Percentiles rank a stretch among this genome's conserved stretches.
These are phyloP conservation scores for Daldinia caldariorum DNA, from an alignment of 495 filamentous ascomycete genomes.

Conservation along the genomic window DNA sequence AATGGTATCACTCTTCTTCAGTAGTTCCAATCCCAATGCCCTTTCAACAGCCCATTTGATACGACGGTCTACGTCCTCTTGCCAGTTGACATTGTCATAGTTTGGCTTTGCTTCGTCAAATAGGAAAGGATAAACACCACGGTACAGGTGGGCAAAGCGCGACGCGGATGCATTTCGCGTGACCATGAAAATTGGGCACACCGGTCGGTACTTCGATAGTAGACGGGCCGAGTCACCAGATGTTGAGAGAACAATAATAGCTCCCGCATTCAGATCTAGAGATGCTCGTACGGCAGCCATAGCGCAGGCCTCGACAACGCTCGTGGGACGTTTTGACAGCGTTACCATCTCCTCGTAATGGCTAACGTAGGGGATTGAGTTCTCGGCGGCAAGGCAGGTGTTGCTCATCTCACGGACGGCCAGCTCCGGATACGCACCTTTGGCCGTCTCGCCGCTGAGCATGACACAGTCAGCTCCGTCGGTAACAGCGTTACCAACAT, in stretches of 20 bases:
- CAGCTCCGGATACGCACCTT: slow-evolving; percentile 92
- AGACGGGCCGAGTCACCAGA: slow-evolving; percentile 90
- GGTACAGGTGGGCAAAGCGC: slow-evolving; percentile 93
- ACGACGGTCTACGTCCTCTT: slow-evolving; percentile 96
- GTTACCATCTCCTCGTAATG: slow-evolving; percentile 94
- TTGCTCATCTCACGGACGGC: slow-evolving; percentile 98
- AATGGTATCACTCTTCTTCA: slow-evolving; percentile 83
- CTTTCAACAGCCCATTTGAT: slow-evolving; percentile 93
- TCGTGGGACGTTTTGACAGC: slow-evolving; percentile 80
- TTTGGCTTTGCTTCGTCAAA: slow-evolving; percentile 94
- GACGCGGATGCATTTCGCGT: slow-evolving; percentile 85
- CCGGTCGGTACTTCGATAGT: slow-evolving; percentile 96
- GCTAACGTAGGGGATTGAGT: slow-evolving; percentile 94
- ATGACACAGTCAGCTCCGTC: slow-evolving; percentile 99
- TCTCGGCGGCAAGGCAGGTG: slow-evolving; percentile 94
- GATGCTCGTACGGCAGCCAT: slow-evolving; percentile 95
- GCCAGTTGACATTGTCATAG: slow-evolving; percentile 88
- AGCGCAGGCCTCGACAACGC: slow-evolving; percentile 88
- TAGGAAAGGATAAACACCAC: slow-evolving; percentile 95
- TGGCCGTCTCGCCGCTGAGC: slow-evolving; percentile 98
- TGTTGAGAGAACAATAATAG: slow-evolving; percentile 93
- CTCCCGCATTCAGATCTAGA: slow-evolving; percentile 94
- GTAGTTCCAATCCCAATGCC: slow-evolving; percentile 83
- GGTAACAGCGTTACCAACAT: slow-evolving; percentile 97
- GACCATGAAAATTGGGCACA: slow-evolving; percentile 99